Evolutionary conservation across 441 rosid species (phyloP), one percentile per base, ranked within the genome.

Genomic region (Oxalis stricta): DNA sequence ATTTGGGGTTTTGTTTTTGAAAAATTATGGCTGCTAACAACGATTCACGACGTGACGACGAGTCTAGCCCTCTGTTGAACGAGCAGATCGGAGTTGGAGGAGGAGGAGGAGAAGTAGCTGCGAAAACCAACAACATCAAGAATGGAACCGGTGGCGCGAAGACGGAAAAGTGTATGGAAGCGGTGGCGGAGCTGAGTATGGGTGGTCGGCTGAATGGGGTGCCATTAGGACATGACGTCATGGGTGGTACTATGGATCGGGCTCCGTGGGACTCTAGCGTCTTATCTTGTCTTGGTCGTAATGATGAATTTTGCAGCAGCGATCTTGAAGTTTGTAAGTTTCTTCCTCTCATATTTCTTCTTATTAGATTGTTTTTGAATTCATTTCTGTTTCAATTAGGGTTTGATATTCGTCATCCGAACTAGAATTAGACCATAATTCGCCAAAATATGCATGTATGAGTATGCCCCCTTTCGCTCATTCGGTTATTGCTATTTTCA

Each of bases 251-350:
- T 5, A 58, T 81, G 68, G 76, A 65, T 8, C 75, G 96, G 44
- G 44, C 62, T 11, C 94, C 61, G 39, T 86, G 99, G 99, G 58
- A 67, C 40, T 83, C 99, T 5, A 33, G 79, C 65, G 63, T 86
- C n/a, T 63, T 69, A 19, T 52, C 87, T 39, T 91, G 96, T 52
- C 70, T 86, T 22, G 96, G 95, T 7, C 82, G 85, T 9, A 81
- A 77, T 56, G 96, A 91, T 48, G 93, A 79, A 40, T 83, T 91
- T 63, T 86, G 95, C 53, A 73, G 96, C 84, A 91, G 95, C 84
- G 99, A 91, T 68, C 72, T 91, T 48, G 96, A 91, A 91, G 99
- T 91, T 72, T 91, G 98, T 89, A 64, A 80, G 98, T 79, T 2
- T 41, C 42, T 33, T 10, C 10, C 20, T 32, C 11, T 44, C 40